Conservation (phyloP, 2,329 filamentous ascomycete genomes). For the Zarea fungicola region DNA sequence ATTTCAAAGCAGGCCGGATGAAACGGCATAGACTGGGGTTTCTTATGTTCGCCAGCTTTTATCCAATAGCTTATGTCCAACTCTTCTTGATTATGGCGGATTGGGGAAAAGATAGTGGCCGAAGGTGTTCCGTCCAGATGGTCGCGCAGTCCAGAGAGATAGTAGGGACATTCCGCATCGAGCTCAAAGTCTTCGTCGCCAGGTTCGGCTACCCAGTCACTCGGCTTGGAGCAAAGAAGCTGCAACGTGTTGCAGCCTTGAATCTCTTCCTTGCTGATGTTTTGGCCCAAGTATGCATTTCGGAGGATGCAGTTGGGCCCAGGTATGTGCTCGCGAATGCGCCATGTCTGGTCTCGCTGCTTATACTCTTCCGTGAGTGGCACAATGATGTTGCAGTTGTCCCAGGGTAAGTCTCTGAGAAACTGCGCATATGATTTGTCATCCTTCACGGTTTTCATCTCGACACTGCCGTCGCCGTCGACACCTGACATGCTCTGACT, state of each 20-base stretch:
- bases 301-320: conserved; percentile 16
- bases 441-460: neutral
- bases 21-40: conserved; percentile 20
- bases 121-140: neutral
- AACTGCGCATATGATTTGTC: neutral
- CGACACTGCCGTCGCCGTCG: neutral
- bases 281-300: conserved; percentile 19
- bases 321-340: conserved; percentile 20
- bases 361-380: conserved; percentile 13
- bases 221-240: conserved; percentile 21
- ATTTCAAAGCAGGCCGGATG: conserved; percentile 26
- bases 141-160: conserved; percentile 7
- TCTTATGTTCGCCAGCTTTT: neutral
- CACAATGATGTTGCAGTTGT: conserved; percentile 4
- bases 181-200: conserved; percentile 18
- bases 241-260: conserved; percentile 22
- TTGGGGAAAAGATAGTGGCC: conserved; percentile 12
- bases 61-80: conserved; percentile 11
- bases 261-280: conserved; percentile 22
- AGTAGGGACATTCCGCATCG: neutral
- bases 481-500: neutral
- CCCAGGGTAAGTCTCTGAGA: neutral
- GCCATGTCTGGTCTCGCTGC: neutral
- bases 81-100: conserved; percentile 3
- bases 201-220: conserved; percentile 13